Conservation (phyloP, 108 stramenopile genomes). For the Pseudonitzschia pungens region DNA sequence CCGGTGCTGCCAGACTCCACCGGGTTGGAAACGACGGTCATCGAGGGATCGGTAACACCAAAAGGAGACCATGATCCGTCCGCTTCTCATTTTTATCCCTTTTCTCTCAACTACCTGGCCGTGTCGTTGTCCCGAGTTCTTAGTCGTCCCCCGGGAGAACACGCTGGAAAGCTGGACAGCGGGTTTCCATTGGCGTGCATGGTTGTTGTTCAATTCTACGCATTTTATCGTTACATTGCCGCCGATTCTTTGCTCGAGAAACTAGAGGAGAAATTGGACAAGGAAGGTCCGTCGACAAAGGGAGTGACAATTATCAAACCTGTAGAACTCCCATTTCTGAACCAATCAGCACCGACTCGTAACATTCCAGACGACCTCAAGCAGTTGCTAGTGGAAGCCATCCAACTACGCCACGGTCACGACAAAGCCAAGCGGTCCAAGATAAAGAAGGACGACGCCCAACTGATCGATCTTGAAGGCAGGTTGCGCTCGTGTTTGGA, state of each 20-base stretch:
- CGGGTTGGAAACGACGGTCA: slow-evolving; percentile 42
- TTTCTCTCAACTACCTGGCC: slow-evolving; percentile 71
- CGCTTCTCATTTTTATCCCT: slow-evolving; percentile 61
- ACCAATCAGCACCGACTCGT: slow-evolving; percentile 18
- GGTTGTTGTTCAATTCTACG: slow-evolving; percentile 75
- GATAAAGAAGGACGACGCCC: slow-evolving; percentile 30
- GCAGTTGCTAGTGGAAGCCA: slow-evolving; percentile 48
- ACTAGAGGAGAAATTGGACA: slow-evolving; percentile 19
- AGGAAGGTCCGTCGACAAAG: slow-evolving; percentile 16
- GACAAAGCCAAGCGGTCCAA: slow-evolving; percentile 29
- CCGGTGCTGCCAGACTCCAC: slow-evolving; percentile 58
- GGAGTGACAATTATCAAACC: slow-evolving; percentile 13
- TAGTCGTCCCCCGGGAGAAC: slow-evolving; percentile 40
- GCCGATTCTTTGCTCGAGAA: slow-evolving; percentile 44
- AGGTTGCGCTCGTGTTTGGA: slow-evolving; percentile 35
- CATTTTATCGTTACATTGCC: slow-evolving; percentile 64
- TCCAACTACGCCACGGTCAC: slow-evolving; percentile 39
- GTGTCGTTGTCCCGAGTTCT: slow-evolving; percentile 74
- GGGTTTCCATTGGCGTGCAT: slow-evolving; percentile 61
- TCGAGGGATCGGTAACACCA: slow-evolving; percentile 37
- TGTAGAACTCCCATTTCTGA: slow-evolving; percentile 56
- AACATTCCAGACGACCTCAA: slow-evolving; percentile 60
- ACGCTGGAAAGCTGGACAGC: slow-evolving; percentile 74
- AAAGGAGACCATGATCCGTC: slow-evolving; percentile 20
- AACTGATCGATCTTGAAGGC: slow-evolving; percentile 35